phyloP scores from a whole-genome alignment of 2,329 filamentous ascomycete species.

The Grosmannia clavigera region DNA sequence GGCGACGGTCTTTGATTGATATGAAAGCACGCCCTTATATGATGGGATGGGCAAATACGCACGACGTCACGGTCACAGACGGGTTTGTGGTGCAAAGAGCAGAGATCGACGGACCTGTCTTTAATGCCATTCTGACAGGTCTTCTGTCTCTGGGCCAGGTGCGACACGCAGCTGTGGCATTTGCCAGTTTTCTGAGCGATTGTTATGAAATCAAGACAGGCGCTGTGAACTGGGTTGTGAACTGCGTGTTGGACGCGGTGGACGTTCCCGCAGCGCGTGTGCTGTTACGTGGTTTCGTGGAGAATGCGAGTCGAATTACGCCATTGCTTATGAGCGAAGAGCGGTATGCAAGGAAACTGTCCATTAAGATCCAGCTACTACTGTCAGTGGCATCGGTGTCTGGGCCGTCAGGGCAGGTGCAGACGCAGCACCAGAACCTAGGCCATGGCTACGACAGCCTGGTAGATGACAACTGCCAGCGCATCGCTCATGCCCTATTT shows the following conservation, averaged over 20 bases:
- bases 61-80: constrained; percentile 15
- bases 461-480: background rate
- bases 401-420: background rate
- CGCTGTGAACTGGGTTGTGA: constrained; percentile 27
- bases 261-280: constrained; percentile 24
- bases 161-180: constrained; percentile 29
- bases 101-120: constrained; percentile 24
- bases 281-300: constrained; percentile 19
- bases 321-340: constrained; percentile 6
- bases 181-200: constrained; percentile 15
- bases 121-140: constrained; percentile 34
- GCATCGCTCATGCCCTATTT: constrained; percentile 2
- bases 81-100: constrained; percentile 28
- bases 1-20: constrained; percentile 7
- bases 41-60: constrained; percentile 16
- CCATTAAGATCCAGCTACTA: constrained; percentile 9
- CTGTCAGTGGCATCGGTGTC: constrained; percentile 5
- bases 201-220: constrained; percentile 25
- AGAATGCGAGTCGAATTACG: constrained; percentile 14
- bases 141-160: constrained; percentile 35
- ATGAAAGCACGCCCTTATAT: constrained; percentile 10
- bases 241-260: constrained; percentile 27
- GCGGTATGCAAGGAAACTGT: constrained; percentile 4
- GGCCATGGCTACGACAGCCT: background rate
- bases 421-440: background rate